Percentiles rank a stretch among this genome's conserved stretches.
Evolutionary conservation across 1,284 basidiomycete species (phyloP).

Genomic region (Schizophyllum amplum): DNA sequence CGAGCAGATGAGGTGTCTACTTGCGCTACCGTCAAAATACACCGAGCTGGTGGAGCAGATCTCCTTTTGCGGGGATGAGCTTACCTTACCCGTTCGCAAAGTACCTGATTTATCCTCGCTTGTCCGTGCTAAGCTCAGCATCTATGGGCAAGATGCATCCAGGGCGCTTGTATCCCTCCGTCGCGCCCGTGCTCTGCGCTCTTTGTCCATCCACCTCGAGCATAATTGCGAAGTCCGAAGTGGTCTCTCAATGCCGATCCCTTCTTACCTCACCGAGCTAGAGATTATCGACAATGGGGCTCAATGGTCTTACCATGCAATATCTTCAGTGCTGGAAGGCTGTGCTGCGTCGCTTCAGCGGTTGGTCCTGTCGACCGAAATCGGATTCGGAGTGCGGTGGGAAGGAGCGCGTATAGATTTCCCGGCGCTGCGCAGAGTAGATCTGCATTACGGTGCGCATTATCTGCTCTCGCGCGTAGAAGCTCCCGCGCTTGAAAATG

Average conservation of each 20-base stretch:
- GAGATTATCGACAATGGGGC: too few relatives aligned
- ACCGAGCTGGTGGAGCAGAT: not conserved
- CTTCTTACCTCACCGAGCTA: not conserved
- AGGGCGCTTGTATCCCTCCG: not conserved
- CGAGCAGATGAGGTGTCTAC: not conserved
- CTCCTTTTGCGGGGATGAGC: not conserved
- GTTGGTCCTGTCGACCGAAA: not conserved
- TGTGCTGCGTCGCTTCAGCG: not conserved
- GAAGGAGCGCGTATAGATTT: not conserved
- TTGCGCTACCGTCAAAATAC: not conserved
- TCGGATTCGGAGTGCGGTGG: too few relatives aligned
- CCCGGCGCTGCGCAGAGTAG: not conserved
- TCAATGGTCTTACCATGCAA: too few relatives aligned
- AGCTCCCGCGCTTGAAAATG: not conserved
- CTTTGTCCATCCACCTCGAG: not conserved
- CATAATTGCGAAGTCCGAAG: too few relatives aligned
- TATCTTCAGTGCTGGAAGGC: not conserved
- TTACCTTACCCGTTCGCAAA: not conserved
- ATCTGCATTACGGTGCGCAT: not conserved
- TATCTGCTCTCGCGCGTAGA: not conserved
- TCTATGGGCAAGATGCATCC: not conserved
- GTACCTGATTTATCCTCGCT: not conserved
- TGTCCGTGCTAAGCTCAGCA: not conserved
- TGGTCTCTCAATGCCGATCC: not conserved
- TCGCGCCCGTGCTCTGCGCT: not conserved